Conservation (phyloP, 2,329 filamentous ascomycete genomes). For the Paraconiothyrium sp. region DNA sequence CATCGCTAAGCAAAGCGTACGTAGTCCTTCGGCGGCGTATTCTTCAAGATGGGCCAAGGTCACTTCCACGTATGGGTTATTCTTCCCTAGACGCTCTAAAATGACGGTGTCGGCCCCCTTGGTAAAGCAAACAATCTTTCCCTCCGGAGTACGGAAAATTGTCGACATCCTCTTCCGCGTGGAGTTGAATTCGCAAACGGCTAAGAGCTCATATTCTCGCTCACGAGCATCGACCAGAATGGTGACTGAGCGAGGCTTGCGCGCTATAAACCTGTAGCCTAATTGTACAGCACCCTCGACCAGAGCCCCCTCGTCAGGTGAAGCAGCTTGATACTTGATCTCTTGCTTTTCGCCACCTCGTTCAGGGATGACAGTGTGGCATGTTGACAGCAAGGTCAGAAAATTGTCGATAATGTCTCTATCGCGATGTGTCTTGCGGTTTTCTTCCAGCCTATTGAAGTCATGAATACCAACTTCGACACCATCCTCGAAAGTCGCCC, state of each 20-base stretch:
- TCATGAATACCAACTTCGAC: conserved; percentile 83
- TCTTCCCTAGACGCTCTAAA: conserved; percentile 82
- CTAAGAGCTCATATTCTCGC: conserved; percentile 86
- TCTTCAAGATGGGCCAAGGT: conserved; percentile 97
- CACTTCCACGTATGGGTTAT: conserved; percentile 84
- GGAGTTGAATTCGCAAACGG: conserved; percentile 99
- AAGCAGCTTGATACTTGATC: conserved; percentile 98
- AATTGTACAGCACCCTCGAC: conserved; percentile 88
- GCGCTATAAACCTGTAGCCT: conserved; percentile 89
- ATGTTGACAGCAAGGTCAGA: conserved; percentile 84
- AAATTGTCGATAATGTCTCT: conserved; percentile 80
- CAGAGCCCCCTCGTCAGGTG: conserved; percentile 95
- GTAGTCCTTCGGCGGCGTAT: conserved; percentile 93
- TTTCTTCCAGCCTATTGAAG: conserved; percentile 78
- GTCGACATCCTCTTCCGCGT: conserved; percentile 97
- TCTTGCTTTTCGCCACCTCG: conserved; percentile 78
- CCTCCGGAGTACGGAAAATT: conserved; percentile 95
- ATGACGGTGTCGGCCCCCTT: conserved; percentile 99
- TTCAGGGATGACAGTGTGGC: conserved; percentile 97
- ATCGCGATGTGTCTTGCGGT: conserved; percentile 70
- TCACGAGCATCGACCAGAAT: conserved; percentile 77
- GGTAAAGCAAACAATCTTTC: conserved; percentile 91
- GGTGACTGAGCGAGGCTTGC: conserved; percentile 88
- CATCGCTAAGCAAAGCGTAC: conserved; percentile 94
- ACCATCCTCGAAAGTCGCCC: conserved; percentile 80